Evolutionary conservation across 805 yeast species (phyloP), one percentile per base, ranked within the genome.

Genomic region (Nakazawaea holstii): DNA sequence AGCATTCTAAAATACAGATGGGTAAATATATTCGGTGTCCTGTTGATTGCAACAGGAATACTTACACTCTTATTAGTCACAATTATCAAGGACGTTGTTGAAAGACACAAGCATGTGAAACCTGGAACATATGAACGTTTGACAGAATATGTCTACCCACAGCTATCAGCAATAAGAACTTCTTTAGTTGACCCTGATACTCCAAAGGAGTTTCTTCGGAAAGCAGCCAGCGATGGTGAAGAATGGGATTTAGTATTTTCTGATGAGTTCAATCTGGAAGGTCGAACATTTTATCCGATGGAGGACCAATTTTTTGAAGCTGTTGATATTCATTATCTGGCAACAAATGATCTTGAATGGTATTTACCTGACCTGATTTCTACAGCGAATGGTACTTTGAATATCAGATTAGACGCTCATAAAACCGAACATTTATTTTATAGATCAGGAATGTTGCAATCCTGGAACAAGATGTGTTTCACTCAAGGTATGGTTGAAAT

Each of bases 291-390:
- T 58, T 87, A 84, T 62, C 79, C 76, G 3, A 88, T 86, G 26
- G 94, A 87, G 57, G 95, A 87, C 60, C 95, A 85, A 61, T 86
- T 83, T 59, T 88, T 88, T 81, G 74, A 82, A 31, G 94, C 85
- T 4, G 82, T 79, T 5, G 86, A 87, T 62, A 56, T 88, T 35
- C 79, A 86, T 61, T 88, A 87, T 62, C 86, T 73, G 43, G 92
- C 94, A 27, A 88, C 95, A 2, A 65, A 75, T 41, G 95, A 88
- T 67, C 70, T 86, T 61, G 95, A 88, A 67, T 87, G 95, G 95
- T 87, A 87, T 62, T 79, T 77, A 48, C 95, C 96, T 1, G 94
- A 87, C 60, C 94, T 94, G 2, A 75, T 72, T 1, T 72, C 79
- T 15, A 88, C 95, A 0, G 69, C 62, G 6, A 76, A 82, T 53